Evolutionary conservation across 345 rosid genomes (phyloP).

Genomic region (Brassica rapa): DNA sequence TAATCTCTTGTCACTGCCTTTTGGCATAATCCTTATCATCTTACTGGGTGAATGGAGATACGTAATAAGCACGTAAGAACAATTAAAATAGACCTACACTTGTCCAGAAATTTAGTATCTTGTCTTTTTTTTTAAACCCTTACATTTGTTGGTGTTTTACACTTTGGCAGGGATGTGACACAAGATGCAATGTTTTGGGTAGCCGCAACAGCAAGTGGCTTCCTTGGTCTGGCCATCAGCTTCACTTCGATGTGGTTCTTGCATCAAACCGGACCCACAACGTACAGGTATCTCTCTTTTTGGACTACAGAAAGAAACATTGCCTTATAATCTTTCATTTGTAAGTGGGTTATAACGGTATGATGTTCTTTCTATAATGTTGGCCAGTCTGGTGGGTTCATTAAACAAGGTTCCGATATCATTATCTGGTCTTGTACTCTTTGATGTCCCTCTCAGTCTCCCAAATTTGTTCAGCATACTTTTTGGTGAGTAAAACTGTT

Average conservation of each 20-base stretch:
- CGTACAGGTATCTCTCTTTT: slow-evolving; percentile 60
- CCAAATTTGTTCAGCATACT: slow-evolving; percentile 80
- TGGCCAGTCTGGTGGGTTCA: slow-evolving; percentile 81
- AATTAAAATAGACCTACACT: neutral
- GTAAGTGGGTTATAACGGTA: slow-evolving; percentile 2
- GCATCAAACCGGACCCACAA: slow-evolving; percentile 93
- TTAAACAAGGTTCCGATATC: slow-evolving; percentile 92
- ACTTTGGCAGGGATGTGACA: slow-evolving; percentile 60
- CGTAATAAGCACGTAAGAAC: slow-evolving; percentile 63
- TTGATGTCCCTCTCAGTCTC: slow-evolving; percentile 78
- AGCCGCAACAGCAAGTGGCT: slow-evolving; percentile 79
- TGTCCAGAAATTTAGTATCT: neutral
- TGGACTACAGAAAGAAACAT: neutral
- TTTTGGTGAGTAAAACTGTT: slow-evolving; percentile 58
- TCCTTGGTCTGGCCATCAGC: slow-evolving; percentile 92
- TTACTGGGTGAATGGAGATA: slow-evolving; percentile 76
- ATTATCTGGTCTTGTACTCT: slow-evolving; percentile 66
- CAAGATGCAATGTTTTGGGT: slow-evolving; percentile 82
- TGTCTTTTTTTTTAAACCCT: neutral
- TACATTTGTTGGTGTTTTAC: neutral
- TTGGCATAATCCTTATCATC: slow-evolving; percentile 62
- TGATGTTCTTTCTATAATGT: neutral
- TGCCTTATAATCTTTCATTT: neutral
- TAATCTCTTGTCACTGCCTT: slow-evolving; percentile 80
- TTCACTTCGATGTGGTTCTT: slow-evolving; percentile 98